These are phyloP conservation scores for Escallonia herrerae DNA, from an alignment of 129 eudicot genomes.

Conservation along the genomic window DNA sequence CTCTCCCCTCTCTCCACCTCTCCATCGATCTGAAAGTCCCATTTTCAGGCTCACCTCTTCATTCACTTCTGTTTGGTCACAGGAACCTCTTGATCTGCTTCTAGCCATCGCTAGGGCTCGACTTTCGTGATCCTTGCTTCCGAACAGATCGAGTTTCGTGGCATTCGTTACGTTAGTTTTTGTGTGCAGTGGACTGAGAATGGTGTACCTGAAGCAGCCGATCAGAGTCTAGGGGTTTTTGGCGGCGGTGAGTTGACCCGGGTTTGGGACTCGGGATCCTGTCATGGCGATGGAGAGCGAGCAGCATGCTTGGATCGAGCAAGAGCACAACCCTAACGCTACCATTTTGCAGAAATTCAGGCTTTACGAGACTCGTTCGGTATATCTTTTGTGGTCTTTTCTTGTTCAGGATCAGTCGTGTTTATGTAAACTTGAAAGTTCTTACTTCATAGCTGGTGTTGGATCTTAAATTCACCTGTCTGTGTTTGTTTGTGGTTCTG, in stretches of 20 bases:
- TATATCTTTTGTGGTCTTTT: conserved; percentile 17
- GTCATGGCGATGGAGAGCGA: conserved; percentile 30
- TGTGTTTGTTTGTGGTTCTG: no score
- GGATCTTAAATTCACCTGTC: no score
- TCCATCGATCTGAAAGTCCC: background rate
- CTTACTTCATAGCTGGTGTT: background rate
- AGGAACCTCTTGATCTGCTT: no score
- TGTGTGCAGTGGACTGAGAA: background rate
- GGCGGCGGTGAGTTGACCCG: conserved; percentile 24
- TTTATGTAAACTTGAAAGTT: no score
- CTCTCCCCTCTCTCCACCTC: no score
- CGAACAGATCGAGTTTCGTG: background rate
- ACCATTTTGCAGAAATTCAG: conserved; percentile 66
- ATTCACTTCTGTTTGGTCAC: no score
- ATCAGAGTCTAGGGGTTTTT: conserved; percentile 2
- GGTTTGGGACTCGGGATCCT: conserved; percentile 39
- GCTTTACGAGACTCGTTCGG: conserved; percentile 93
- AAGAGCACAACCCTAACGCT: conserved; percentile 19
- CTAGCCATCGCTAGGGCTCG: no score
- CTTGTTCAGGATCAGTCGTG: background rate
- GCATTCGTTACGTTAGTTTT: background rate
- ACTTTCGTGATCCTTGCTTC: background rate
- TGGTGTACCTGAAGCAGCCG: conserved; percentile 1
- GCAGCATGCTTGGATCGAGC: conserved; percentile 20
- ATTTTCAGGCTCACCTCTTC: background rate